Evolutionary conservation across 345 rosid genomes (phyloP), one percentile per base, ranked within the genome.

Genomic region (Salix arbutifolia): DNA sequence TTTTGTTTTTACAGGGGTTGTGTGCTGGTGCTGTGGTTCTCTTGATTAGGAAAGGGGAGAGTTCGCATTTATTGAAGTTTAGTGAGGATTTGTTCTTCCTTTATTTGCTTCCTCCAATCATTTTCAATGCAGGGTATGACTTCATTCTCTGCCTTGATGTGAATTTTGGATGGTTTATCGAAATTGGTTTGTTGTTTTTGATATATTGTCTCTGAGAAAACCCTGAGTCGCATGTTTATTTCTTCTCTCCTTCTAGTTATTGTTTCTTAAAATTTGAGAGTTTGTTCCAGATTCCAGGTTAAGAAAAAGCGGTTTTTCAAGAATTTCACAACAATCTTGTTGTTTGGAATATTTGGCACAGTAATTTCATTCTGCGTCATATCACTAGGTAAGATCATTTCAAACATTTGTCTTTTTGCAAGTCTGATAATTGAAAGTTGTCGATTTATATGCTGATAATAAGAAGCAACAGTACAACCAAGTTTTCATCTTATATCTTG

Each of bases 31-130:
- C 31, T 65, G 86, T 88, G 78, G 90, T 88, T 65, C 53, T 91
- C 83, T 79, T 90, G 76, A 77, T 83, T 42, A 78, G 72, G 53
- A 76, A 84, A 80, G 88, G 86, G 21, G 1, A 56, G 17, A 83
- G 74, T 80, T 84, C 91, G 0, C 46, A 23, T 25, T 58, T 91
- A 52, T 62, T 88, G 76, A 67, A 71, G 67, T 89, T 91, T 74
- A 86, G 76, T 74, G 93, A 91, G 86, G 85, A 90, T 76, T 84
- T 91, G 82, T 90, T 91, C 90, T 91, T 91, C 85, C 91, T 91
- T 65, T 91, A 86, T 76, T 81, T 90, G 86, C 90, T 90, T 53
- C 96, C 93, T 12, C 93, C 92, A 3, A 90, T 91, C 76, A 91
- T 91, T 78, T 91, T 90, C 85, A 91, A 89, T 79, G 93, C 93